Percentiles rank a stretch among this genome's conserved stretches.
These are phyloP conservation scores for Dryadomyces sulphureus DNA, from an alignment of 2,329 filamentous ascomycete species.

Conservation along the genomic window DNA sequence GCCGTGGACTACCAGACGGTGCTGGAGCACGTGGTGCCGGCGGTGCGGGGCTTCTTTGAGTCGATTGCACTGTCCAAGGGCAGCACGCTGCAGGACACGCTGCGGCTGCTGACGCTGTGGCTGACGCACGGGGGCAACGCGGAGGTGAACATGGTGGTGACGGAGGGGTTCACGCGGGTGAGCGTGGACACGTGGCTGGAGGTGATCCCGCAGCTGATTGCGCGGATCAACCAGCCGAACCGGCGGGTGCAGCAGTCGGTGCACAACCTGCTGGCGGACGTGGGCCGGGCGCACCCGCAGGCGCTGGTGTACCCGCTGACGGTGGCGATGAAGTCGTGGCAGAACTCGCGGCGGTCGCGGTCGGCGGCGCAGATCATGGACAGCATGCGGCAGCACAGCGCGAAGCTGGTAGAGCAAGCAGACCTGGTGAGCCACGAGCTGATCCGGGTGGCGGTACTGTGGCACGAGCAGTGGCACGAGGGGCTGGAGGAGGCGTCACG, in stretches of 20 bases:
- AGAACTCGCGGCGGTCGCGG: constrained; percentile 67
- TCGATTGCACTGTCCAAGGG: constrained; percentile 85
- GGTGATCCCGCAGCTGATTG: constrained; percentile 94
- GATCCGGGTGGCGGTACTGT: constrained; percentile 89
- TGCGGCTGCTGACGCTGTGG: constrained; percentile 87
- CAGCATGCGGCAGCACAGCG: constrained; percentile 90
- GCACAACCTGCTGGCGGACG: constrained; percentile 80
- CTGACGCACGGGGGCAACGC: constrained; percentile 81
- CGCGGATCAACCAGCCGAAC: constrained; percentile 93
- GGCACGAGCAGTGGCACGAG: constrained; percentile 99
- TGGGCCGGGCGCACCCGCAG: constrained; percentile 88
- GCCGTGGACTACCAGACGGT: constrained; percentile 54
- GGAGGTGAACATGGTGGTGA: constrained; percentile 79
- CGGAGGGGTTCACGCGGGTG: constrained; percentile 79
- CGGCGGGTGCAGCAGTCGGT: constrained; percentile 76
- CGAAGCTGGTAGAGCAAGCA: constrained; percentile 83
- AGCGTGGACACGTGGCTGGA: constrained; percentile 98
- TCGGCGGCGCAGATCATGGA: constrained; percentile 94
- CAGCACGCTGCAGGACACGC: constrained; percentile 88
- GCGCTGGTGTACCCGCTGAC: constrained; percentile 94
- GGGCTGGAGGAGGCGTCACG: constrained; percentile 91
- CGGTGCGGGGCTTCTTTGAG: constrained; percentile 91
- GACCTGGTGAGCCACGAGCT: constrained; percentile 92
- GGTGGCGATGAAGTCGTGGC: constrained; percentile 88
- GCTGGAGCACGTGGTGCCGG: constrained; percentile 81